Percentiles rank a stretch among this genome's conserved stretches.
These are phyloP conservation scores for Aspergillus campestris DNA, from an alignment of 495 filamentous ascomycete species.

Conservation along the genomic window DNA sequence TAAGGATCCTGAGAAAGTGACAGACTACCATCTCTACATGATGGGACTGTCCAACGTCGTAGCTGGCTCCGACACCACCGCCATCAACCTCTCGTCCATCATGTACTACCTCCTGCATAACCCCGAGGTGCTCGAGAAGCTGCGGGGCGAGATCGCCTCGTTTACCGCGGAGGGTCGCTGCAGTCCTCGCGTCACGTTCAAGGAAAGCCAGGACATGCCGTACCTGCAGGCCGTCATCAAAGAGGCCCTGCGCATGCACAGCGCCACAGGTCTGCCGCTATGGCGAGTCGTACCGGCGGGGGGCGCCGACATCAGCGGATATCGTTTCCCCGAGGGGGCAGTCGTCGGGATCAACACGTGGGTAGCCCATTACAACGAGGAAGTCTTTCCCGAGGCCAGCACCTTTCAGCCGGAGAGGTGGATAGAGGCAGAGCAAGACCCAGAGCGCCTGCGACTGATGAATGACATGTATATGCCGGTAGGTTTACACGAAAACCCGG, in stretches of 20 bases:
- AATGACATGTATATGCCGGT: constrained; percentile 39
- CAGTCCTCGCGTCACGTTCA: constrained; percentile 30
- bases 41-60: constrained; percentile 43
- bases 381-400: constrained; percentile 34
- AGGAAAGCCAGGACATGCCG: constrained; percentile 41
- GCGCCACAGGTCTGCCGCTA: constrained; percentile 30
- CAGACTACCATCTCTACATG: constrained; percentile 39
- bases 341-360: constrained; percentile 48
- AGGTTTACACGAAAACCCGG: constrained; percentile 1
- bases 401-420: constrained; percentile 30
- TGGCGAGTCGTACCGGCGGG: constrained; percentile 33
- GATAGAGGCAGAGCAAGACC: constrained; percentile 24
- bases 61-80: constrained; percentile 50
- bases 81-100: constrained; percentile 40
- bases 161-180: constrained; percentile 20
- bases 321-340: constrained; percentile 32
- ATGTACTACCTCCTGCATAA: constrained; percentile 43
- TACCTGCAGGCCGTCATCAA: constrained; percentile 43
- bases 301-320: constrained; percentile 26
- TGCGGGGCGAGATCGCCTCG: constrained; percentile 38
- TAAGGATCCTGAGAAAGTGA: constrained; percentile 48
- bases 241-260: constrained; percentile 35
- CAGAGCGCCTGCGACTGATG: constrained; percentile 27
- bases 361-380: constrained; percentile 41
- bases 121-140: constrained; percentile 23